phyloP scores from a whole-genome alignment of 495 filamentous ascomycete genomes.

The Schizothecium vesticola region DNA sequence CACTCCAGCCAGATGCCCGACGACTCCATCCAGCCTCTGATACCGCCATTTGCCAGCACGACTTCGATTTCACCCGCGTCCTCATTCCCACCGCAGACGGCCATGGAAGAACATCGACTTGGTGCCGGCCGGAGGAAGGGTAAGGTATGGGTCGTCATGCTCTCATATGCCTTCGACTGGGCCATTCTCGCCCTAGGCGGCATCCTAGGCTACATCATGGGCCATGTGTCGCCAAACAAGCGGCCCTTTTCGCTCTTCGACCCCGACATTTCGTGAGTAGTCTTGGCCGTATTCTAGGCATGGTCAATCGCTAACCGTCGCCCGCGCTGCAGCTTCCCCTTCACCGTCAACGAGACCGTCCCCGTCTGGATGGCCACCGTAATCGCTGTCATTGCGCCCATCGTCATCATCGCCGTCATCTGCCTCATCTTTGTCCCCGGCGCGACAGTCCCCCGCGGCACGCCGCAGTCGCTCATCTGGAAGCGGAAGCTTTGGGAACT shows the following conservation, averaged over 20 bases:
- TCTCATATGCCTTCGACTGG: slow-evolving; percentile 47
- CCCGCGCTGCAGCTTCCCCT: slow-evolving; percentile 61
- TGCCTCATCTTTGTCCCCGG: slow-evolving; percentile 62
- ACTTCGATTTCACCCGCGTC: slow-evolving; percentile 19
- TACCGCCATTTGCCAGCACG: slow-evolving; percentile 13
- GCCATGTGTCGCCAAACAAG: slow-evolving; percentile 52
- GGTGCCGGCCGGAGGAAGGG: slow-evolving; percentile 17
- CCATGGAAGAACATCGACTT: slow-evolving; percentile 22
- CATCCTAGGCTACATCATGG: slow-evolving; percentile 40
- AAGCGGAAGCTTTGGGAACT: slow-evolving; percentile 78
- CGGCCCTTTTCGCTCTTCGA: slow-evolving; percentile 46
- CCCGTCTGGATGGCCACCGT: slow-evolving; percentile 52
- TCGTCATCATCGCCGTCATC: slow-evolving; percentile 63
- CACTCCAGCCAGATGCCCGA: slow-evolving; percentile 29
- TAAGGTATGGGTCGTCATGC: slow-evolving; percentile 27
- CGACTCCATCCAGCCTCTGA: slow-evolving; percentile 27
- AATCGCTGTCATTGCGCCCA: slow-evolving; percentile 53
- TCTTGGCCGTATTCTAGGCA: background rate
- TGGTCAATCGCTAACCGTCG: background rate
- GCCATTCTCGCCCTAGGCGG: slow-evolving; percentile 36
- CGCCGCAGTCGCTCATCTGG: slow-evolving; percentile 58
- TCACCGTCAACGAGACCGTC: slow-evolving; percentile 67
- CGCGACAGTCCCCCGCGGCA: slow-evolving; percentile 61
- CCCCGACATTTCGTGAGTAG: slow-evolving; percentile 40
- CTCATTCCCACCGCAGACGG: slow-evolving; percentile 13